These are phyloP conservation scores for Aristolochia californica DNA, from an alignment of 164 flowering plant genomes.

Conservation along the genomic window DNA sequence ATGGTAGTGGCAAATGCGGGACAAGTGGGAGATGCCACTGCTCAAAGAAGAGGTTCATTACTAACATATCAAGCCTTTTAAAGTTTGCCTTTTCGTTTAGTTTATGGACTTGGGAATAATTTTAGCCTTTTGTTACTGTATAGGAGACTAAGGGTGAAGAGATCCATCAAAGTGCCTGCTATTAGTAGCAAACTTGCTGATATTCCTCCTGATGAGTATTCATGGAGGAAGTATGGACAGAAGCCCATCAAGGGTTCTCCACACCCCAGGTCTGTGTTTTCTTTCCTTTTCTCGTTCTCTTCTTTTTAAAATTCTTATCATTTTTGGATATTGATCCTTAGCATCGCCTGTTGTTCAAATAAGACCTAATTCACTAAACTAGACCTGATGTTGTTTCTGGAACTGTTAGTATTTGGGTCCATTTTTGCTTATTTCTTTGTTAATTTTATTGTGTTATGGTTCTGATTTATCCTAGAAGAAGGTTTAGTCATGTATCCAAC, in stretches of 20 bases:
- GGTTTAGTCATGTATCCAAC: too few species aligned
- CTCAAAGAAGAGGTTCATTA: conserved; percentile 82
- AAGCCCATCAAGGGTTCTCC: conserved; percentile 99
- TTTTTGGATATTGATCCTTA: background rate
- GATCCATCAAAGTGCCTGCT: conserved; percentile 95
- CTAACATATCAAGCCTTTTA: background rate
- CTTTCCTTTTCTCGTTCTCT: conserved; percentile 1
- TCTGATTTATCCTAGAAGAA: too few species aligned
- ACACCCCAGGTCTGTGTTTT: conserved; percentile 61
- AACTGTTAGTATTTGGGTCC: too few species aligned
- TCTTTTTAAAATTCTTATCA: too few species aligned
- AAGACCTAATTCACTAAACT: too few species aligned
- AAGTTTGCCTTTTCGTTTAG: background rate
- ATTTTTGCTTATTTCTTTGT: too few species aligned
- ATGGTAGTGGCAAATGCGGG: conserved; percentile 81
- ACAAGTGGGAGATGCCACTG: conserved; percentile 90
- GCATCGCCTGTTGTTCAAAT: background rate
- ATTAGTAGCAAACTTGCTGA: conserved; percentile 97
- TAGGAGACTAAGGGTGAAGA: conserved; percentile 89
- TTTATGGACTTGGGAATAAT: conserved; percentile 6
- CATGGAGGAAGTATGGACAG: conserved; percentile 98
- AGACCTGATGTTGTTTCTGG: too few species aligned
- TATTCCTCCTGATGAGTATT: conserved; percentile 92
- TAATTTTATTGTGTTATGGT: too few species aligned
- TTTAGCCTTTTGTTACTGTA: conserved; percentile 2